Evolutionary conservation across 306 rosid species (phyloP).

Genomic region (Cicer cuneatum): DNA sequence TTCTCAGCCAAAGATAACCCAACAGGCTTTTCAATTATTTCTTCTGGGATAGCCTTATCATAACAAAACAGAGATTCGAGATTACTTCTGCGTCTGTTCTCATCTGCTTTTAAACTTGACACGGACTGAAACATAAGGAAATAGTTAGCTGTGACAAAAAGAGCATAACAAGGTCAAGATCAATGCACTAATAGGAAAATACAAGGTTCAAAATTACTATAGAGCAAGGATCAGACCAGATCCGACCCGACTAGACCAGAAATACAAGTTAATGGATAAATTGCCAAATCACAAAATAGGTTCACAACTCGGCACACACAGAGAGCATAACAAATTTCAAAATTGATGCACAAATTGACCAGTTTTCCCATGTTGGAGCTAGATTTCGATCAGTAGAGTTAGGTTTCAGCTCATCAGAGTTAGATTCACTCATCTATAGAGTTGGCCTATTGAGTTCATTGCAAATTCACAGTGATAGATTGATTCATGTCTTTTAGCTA

Average conservation of each 20-base stretch:
- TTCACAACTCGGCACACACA: not conserved
- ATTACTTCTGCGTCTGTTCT: slow-evolving; percentile 59
- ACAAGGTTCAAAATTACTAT: slow-evolving; percentile 8
- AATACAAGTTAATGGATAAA: not conserved
- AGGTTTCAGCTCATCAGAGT: not conserved
- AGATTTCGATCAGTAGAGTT: not conserved
- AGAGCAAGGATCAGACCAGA: not conserved
- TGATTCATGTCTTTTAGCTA: not conserved
- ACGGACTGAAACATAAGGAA: slow-evolving; percentile 53
- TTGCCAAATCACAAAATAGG: not conserved
- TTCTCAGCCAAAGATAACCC: slow-evolving; percentile 81
- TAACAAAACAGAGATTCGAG: slow-evolving; percentile 81
- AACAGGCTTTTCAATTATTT: slow-evolving; percentile 80
- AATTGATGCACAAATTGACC: not conserved
- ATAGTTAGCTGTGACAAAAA: slow-evolving; percentile 1
- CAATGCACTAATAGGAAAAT: not conserved
- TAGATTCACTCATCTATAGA: not conserved
- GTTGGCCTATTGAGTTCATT: not conserved
- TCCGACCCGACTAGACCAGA: not conserved
- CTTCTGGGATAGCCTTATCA: slow-evolving; percentile 85
- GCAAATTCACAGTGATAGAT: not conserved
- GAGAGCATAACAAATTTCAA: slow-evolving; percentile 1
- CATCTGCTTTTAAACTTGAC: slow-evolving; percentile 62
- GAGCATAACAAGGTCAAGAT: not conserved
- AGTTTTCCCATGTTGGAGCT: not conserved